Base-by-base conservation (phyloP, 306 rosid species). In the Vachellia collinsii region DNA sequence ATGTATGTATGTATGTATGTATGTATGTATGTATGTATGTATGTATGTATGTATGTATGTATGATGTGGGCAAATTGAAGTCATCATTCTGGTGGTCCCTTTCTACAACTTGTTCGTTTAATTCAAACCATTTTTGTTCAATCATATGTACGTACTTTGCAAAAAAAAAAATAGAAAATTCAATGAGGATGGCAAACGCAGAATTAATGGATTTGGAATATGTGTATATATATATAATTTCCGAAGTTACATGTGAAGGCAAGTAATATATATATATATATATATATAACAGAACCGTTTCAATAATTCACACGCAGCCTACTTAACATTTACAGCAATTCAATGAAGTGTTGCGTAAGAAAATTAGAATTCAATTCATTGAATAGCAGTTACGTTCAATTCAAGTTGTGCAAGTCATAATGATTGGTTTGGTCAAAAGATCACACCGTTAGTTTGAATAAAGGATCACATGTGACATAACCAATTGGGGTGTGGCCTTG, bases 371-470 rank as follows among this genome's bases (percentile, higher is more conserved):
- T 62, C 10, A 12, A 62, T 62, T 62, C 68, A 14, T 62, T 62
- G n/a, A 29, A 62, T 13, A 13, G 4, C 42, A 62, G 42, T 13
- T 12, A 29, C 67, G 62, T 43, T 1, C 12, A 12, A 29, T 7
- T 56, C 63, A 8, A 62, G 12, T 63, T 65, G 22, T 50, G 41
- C 75, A 63, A 77, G 85, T 67, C 68, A 29, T 29, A 77, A 77
- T 82, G 82, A 82, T 58, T 38, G 39, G 85, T 70, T 43, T 71
- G 75, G 69, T 77, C 75, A 12, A 51, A 75, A 19, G 67, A 25
- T 22, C 65, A 25, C 20, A 62, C 17, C 37, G 54, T 48, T 59
- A 23, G 23, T 59, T 38, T 61, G 74, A 76, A 54, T 65, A 59
- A 5, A 38, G 20, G 22, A 36, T 37, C 22, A 16, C 37, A 50